These are phyloP conservation scores for Elongisporangium senticosum DNA, from an alignment of 352 stramenopile genomes.

Conservation along the genomic window DNA sequence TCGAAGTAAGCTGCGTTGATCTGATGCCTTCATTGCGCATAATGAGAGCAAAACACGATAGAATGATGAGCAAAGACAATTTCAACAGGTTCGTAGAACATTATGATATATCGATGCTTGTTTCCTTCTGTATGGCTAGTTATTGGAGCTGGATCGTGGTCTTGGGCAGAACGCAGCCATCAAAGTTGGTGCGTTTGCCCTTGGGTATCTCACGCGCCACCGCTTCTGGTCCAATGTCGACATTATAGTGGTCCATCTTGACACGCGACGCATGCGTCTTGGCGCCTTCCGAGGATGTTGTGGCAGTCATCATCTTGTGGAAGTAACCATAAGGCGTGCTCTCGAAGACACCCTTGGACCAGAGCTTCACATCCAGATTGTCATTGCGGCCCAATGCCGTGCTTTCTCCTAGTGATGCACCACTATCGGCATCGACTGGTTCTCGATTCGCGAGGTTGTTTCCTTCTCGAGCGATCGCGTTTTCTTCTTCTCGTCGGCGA, in stretches of 20 bases:
- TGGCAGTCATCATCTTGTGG: constrained; percentile 76
- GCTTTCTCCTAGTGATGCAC: background rate
- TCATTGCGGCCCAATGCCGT: constrained; percentile 34
- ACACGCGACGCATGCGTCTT: constrained; percentile 60
- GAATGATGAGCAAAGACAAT: background rate
- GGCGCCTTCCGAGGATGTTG: constrained; percentile 28
- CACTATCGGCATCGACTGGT: constrained; percentile 4
- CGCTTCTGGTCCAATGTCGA: constrained; percentile 39
- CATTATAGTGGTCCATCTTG: constrained; percentile 67
- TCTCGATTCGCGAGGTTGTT: constrained; percentile 22
- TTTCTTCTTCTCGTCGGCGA: constrained; percentile 57
- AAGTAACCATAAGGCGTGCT: constrained; percentile 82
- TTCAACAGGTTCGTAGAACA: no score
- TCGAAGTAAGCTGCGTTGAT: background rate
- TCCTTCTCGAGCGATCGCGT: constrained; percentile 49
- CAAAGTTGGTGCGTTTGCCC: constrained; percentile 67
- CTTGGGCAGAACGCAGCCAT: constrained; percentile 33
- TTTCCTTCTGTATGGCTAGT: background rate
- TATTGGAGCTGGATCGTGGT: constrained; percentile 46
- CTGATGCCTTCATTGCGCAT: background rate
- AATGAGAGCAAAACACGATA: constrained; percentile 1
- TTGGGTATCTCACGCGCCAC: constrained; percentile 43
- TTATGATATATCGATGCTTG: no score
- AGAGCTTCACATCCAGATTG: constrained; percentile 74
- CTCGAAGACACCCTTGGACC: constrained; percentile 65